A percentile compares a stretch with the other conserved stretches of the same genome.
These are phyloP conservation scores for Chaetoceros muelleri DNA, from an alignment of 108 stramenopile species.

Conservation along the genomic window DNA sequence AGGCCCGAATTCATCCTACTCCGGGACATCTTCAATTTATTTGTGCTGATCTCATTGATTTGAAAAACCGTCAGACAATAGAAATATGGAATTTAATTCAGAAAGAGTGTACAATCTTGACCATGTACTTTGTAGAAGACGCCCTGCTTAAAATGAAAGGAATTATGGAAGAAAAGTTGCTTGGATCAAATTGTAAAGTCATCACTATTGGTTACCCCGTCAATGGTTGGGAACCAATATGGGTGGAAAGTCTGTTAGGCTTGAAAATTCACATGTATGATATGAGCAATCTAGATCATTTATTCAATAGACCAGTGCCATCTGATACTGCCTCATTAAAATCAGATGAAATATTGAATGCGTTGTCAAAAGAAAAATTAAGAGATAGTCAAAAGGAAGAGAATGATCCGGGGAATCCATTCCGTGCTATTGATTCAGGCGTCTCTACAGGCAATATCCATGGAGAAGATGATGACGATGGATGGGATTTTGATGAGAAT, in stretches of 20 bases:
- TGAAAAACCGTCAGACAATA: conserved; percentile 5
- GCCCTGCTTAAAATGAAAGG: conserved; percentile 52
- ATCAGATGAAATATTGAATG: not conserved
- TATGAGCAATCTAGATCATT: conserved; percentile 28
- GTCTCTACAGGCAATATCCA: not conserved
- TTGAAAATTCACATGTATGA: conserved; percentile 69
- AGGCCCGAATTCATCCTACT: conserved; percentile 26
- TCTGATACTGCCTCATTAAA: not conserved
- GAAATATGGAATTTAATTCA: conserved; percentile 9
- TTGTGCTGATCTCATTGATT: conserved; percentile 48
- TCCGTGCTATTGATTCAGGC: not conserved
- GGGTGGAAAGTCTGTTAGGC: conserved; percentile 62
- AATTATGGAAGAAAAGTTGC: conserved; percentile 39
- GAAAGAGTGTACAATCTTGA: conserved; percentile 51
- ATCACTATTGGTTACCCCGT: conserved; percentile 72
- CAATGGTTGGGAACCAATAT: conserved; percentile 55
- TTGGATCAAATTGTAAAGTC: conserved; percentile 27
- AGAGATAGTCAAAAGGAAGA: not conserved
- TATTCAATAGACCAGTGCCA: not conserved
- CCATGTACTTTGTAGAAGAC: conserved; percentile 73
- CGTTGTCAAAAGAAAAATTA: not conserved
- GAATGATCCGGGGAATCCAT: not conserved
- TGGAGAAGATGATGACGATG: not conserved
- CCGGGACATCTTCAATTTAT: conserved; percentile 49
- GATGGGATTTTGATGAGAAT: not conserved